Conservation (phyloP, 371 early-diverging fungal genomes). For the Rhizopus stolonifer region DNA sequence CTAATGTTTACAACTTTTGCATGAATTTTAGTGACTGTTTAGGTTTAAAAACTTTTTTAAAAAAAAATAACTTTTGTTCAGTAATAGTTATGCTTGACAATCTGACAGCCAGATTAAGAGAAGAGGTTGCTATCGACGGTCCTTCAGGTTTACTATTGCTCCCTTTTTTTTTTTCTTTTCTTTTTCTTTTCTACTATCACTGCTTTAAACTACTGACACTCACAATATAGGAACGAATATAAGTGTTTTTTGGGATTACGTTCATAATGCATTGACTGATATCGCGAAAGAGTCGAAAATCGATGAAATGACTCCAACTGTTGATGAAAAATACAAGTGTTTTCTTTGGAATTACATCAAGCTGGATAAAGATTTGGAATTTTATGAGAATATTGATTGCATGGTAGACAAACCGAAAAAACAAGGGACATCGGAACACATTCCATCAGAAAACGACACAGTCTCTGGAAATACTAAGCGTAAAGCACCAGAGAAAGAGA, state of each 20-base stretch:
- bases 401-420: background rate
- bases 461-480: background rate
- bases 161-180: background rate
- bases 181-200: too few relatives aligned
- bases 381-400: conserved; percentile 12
- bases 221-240: conserved; percentile 15
- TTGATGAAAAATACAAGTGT: conserved; percentile 30
- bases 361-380: conserved; percentile 11
- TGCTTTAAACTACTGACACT: too few relatives aligned
- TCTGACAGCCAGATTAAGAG: conserved; percentile 20
- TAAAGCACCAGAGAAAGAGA: conserved; percentile 9
- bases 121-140: conserved; percentile 30
- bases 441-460: background rate
- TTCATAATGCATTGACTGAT: conserved; percentile 2
- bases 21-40: too few relatives aligned
- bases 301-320: conserved; percentile 9
- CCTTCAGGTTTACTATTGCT: conserved; percentile 10
- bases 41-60: too few relatives aligned
- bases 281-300: conserved; percentile 1
- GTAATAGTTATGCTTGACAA: conserved; percentile 33
- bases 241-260: conserved; percentile 23
- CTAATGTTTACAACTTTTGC: too few relatives aligned
- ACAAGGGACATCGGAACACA: background rate
- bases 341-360: conserved; percentile 31
- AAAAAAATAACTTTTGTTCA: too few relatives aligned